Base-by-base conservation (phyloP, 768 basidiomycete species). In the Suillus subluteus region DNA sequence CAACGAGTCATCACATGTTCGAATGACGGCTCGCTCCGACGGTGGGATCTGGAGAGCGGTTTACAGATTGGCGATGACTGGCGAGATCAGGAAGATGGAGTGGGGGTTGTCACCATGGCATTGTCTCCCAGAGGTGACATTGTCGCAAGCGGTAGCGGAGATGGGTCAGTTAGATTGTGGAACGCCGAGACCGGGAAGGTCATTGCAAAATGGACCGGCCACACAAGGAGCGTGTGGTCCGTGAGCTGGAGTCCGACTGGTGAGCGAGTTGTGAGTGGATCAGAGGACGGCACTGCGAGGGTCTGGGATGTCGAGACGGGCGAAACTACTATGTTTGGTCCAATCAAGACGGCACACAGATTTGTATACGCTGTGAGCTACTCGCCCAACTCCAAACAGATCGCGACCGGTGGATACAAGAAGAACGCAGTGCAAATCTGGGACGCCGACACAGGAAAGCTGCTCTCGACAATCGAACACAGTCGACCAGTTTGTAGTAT, bases 391-490 rank as follows among this genome's bases (percentile, higher is more conserved):
- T 18, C 40, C 40, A 43, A 21, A 30, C 23, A 61, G 12, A 41
- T 61, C 8, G 26, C 16, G 18, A 61, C 58, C 2, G 40, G 40
- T 5, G 58, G 26, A 61, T 43, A 41, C 40, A 61, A 30, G 35
- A 9, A 18, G 26, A 41, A 61, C 16, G 2, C 40, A 30, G 40
- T 41, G 23, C 58, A 41, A 30, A 30, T 61, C 5, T 61, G 58
- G 58, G 40, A 61, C 2, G 58, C 40, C 1, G 18, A 59, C 16
- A 59, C 40, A 30, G 40, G 58, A 8, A 2, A 38, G 15, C 37
- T 58, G 37, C 58, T 40, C 58, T 59, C 38, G 15, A 59, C 38
- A 59, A 59, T 18, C 23, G 58, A 59, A 26, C 38, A 58, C 23
- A 18, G 38, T n/a, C 38, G 58, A 58, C 58, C 58, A 58, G 58